phyloP scores from a whole-genome alignment of 352 stramenopile species.

The Globisporangium paddicum region DNA sequence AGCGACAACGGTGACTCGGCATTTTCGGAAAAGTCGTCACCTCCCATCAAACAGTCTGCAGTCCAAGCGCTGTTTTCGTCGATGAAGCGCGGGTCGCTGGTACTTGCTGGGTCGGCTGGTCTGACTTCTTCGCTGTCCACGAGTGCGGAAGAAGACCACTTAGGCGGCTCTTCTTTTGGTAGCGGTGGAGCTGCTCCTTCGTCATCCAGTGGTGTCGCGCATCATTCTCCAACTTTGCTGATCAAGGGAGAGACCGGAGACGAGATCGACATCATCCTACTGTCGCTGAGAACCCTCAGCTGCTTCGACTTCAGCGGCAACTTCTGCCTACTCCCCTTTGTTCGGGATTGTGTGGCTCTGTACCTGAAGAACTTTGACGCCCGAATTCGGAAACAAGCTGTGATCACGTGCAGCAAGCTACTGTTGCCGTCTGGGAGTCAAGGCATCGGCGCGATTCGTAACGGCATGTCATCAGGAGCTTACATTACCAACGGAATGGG shows the following conservation, averaged over 20 bases:
- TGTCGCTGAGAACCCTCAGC: constrained; percentile 92
- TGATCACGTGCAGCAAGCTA: constrained; percentile 78
- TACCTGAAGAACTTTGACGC: constrained; percentile 91
- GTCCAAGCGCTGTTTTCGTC: constrained; percentile 70
- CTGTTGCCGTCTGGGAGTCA: constrained; percentile 44
- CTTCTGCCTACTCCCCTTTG: constrained; percentile 95
- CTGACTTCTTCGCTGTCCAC: constrained; percentile 16
- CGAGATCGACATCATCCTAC: constrained; percentile 75
- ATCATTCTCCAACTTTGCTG: constrained; percentile 23
- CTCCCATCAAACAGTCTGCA: constrained; percentile 40
- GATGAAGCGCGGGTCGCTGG: constrained; percentile 56
- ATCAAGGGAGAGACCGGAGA: constrained; percentile 78
- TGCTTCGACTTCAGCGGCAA: constrained; percentile 91
- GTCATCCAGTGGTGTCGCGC: constrained; percentile 1
- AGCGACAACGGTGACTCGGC: constrained; percentile 1
- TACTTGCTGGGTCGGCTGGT: constrained; percentile 20
- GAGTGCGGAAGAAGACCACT: constrained; percentile 27
- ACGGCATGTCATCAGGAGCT: constrained; percentile 12
- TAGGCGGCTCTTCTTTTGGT: constrained; percentile 7
- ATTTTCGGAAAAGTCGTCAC: constrained; percentile 15
- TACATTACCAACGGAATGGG: constrained; percentile 2
- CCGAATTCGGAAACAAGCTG: constrained; percentile 89
- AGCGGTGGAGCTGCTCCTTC: not conserved
- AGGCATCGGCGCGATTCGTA: constrained; percentile 14
- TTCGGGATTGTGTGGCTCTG: constrained; percentile 90